Base-by-base conservation (phyloP, 345 rosid species). In the Boechera divaricarpa region DNA sequence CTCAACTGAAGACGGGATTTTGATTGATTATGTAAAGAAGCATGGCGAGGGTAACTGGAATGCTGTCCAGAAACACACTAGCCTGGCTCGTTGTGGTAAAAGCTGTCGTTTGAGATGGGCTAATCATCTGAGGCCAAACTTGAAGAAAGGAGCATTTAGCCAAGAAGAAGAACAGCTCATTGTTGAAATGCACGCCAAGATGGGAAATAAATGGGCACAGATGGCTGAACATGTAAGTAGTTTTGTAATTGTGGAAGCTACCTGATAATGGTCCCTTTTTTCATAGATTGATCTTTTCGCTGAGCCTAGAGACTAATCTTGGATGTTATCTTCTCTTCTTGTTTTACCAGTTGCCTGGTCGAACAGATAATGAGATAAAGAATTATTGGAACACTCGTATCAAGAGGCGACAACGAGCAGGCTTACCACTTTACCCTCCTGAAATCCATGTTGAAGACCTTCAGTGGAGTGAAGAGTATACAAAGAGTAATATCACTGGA, bases 191-290 rank as follows among this genome's bases (percentile, higher is more conserved):
- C 99, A 92, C 77, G 86, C 94, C 69, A 88, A 92, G 82, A 86
- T 95, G 91, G 99, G 99, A 71, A 95, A 95, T 86, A 94, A 94
- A 83, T 94, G 98, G 98, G 98, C 98, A 38, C 93, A 86, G 71
- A 94, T 94, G 91, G 97, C 99, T 76, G 96, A 96, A 67, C 90
- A 89, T 83, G 99, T 95, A 92, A 78, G 81, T 56, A 8, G 62
- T 65, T 18, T 45, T 57, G 28, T 38, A 16, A 31, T 26, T 67
- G 35, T 33, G 66, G 69, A 51, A 45, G 57, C 44, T 73, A 32
- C 64, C 44, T 42, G 52, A 47, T 49, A 33, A 44, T 35, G 53
- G 18, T 21, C 35, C 42, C 15, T 57, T 62, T 57, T 62, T 54
- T 33, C 51, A 3, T 26, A 3, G 2, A 21, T 45, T 62, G 28